Conservation (phyloP, 208 protist genomes). For the Crithidia expoeki region DNA sequence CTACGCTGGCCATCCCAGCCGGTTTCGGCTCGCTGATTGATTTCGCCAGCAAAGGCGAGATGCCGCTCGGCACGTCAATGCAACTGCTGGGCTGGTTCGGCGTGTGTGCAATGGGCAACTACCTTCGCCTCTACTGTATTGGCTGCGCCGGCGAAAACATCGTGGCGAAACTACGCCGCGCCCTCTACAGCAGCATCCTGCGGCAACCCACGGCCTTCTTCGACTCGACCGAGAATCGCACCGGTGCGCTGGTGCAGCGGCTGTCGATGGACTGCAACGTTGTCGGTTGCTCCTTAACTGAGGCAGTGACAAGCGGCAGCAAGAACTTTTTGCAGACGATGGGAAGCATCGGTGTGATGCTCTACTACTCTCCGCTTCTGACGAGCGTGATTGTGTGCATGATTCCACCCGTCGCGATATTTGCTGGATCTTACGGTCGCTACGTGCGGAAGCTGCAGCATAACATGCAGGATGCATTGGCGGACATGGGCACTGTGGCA, state of each 20-base stretch:
- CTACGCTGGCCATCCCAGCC: slow-evolving; percentile 84
- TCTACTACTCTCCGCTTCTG: slow-evolving; percentile 87
- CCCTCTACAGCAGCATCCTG: slow-evolving; percentile 71
- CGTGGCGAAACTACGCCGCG: slow-evolving; percentile 68
- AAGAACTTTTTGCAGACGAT: slow-evolving; percentile 86
- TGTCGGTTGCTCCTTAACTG: slow-evolving; percentile 80
- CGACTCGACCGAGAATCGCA: slow-evolving; percentile 77
- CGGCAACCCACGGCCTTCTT: slow-evolving; percentile 79
- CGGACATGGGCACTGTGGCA: slow-evolving; percentile 78
- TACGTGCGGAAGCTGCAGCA: slow-evolving; percentile 80
- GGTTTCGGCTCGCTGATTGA: slow-evolving; percentile 88
- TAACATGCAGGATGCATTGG: slow-evolving; percentile 81
- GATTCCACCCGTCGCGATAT: slow-evolving; percentile 84
- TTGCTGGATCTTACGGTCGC: slow-evolving; percentile 83
- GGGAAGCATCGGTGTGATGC: slow-evolving; percentile 84
- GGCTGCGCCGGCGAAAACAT: slow-evolving; percentile 78
- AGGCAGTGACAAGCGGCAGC: slow-evolving; percentile 77
- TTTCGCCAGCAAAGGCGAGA: slow-evolving; percentile 75
- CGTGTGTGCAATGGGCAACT: slow-evolving; percentile 73
- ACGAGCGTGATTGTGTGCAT: slow-evolving; percentile 82
- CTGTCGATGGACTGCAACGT: slow-evolving; percentile 91
- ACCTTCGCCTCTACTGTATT: slow-evolving; percentile 71
- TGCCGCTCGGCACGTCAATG: slow-evolving; percentile 78
- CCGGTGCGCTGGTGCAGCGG: slow-evolving; percentile 77
- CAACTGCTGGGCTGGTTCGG: slow-evolving; percentile 78